Evolutionary conservation across 805 yeast genomes (phyloP).

Genomic region (Metschnikowia lunata): DNA sequence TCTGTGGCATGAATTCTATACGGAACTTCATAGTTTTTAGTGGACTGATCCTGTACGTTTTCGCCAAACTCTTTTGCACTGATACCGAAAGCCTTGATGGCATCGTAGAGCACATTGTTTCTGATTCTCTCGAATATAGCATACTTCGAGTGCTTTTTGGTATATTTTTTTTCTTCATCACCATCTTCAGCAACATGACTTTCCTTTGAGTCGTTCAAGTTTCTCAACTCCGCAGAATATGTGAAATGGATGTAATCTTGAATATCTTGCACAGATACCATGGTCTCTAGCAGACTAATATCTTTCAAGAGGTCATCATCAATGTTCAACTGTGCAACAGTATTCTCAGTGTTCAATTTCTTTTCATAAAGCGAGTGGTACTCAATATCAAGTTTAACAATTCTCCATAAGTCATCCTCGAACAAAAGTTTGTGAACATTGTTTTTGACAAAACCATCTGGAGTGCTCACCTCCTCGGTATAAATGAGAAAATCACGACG

Average conservation of each 20-base stretch:
- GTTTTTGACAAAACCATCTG: slow-evolving; percentile 32
- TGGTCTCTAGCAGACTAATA: slow-evolving; percentile 51
- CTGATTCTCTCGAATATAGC: slow-evolving; percentile 65
- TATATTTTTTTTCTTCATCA: slow-evolving; percentile 18
- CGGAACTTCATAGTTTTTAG: slow-evolving; percentile 40
- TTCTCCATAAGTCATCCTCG: slow-evolving; percentile 91
- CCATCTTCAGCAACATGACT: slow-evolving; percentile 23
- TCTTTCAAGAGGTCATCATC: slow-evolving; percentile 56
- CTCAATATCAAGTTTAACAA: slow-evolving; percentile 80
- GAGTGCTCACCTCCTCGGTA: slow-evolving; percentile 44
- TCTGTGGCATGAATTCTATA: slow-evolving; percentile 66
- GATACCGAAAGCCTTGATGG: slow-evolving; percentile 70
- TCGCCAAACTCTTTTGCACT: slow-evolving; percentile 79
- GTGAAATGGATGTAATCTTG: slow-evolving; percentile 77
- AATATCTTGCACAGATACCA: slow-evolving; percentile 82
- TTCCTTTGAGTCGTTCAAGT: slow-evolving; percentile 25
- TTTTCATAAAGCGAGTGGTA: slow-evolving; percentile 81
- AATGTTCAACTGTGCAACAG: slow-evolving; percentile 49
- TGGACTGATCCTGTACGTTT: slow-evolving; percentile 61
- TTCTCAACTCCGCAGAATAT: slow-evolving; percentile 57
- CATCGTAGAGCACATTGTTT: slow-evolving; percentile 56
- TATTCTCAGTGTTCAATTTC: slow-evolving; percentile 54
- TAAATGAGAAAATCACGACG: slow-evolving; percentile 81
- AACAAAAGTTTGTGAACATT: slow-evolving; percentile 50
- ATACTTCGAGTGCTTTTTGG: slow-evolving; percentile 56